phyloP scores from a whole-genome alignment of 192 early-diverging fungal genomes.

The Rhizophlyctis rosea region DNA sequence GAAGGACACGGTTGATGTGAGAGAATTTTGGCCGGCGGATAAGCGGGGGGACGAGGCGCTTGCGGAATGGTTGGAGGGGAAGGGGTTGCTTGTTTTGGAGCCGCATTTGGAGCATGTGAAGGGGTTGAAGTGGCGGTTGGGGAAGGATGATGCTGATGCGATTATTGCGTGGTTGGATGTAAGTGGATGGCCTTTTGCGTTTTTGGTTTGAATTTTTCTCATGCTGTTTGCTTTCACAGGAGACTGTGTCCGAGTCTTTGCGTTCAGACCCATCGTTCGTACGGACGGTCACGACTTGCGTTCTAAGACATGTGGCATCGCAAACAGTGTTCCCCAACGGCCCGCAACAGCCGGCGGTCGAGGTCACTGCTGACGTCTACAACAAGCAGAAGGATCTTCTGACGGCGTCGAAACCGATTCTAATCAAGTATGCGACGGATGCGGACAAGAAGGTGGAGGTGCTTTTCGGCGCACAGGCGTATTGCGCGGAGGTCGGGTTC shows the following conservation, averaged over 20 bases:
- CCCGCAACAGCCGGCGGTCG: slow-evolving; percentile 11
- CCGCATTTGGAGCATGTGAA: slow-evolving; percentile 3
- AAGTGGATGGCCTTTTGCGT: background rate
- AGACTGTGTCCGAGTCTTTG: slow-evolving; percentile 5
- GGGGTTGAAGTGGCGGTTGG: background rate
- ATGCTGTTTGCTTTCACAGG: background rate
- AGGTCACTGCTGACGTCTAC: slow-evolving; percentile 21
- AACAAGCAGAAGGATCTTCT: slow-evolving; percentile 25
- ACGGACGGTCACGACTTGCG: slow-evolving; percentile 10
- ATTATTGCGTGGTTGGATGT: background rate
- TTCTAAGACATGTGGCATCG: slow-evolving; percentile 17
- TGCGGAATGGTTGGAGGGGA: slow-evolving; percentile 28
- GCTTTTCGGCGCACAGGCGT: slow-evolving; percentile 19
- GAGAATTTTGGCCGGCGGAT: slow-evolving; percentile 34
- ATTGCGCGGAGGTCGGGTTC: slow-evolving; percentile 17
- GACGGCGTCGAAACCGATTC: slow-evolving; percentile 15
- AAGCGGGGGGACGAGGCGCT: slow-evolving; percentile 20
- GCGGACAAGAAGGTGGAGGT: slow-evolving; percentile 20
- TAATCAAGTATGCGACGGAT: slow-evolving; percentile 8
- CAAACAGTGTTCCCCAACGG: slow-evolving; percentile 30
- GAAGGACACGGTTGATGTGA: slow-evolving; percentile 24
- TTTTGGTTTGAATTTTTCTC: slow-evolving; percentile 3
- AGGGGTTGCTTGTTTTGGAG: slow-evolving; percentile 8
- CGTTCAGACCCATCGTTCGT: slow-evolving; percentile 2
- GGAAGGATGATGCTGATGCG: background rate